Evolutionary conservation across 148 eudicot genomes (phyloP).

Genomic region (Nyssa sinensis): DNA sequence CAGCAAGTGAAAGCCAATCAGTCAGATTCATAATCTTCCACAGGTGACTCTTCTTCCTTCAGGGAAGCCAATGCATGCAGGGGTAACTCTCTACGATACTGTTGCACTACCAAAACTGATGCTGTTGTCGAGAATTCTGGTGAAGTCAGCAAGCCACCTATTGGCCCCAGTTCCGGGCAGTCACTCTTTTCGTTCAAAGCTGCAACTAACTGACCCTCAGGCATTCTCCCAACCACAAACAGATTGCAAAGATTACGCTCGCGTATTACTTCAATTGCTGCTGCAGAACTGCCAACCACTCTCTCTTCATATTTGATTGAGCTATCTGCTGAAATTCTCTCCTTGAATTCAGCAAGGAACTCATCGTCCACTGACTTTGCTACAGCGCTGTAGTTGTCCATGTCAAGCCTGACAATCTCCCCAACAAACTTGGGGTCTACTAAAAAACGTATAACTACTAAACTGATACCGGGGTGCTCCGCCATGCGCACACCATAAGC

Average conservation of each 20-base stretch:
- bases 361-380: constrained; percentile 37
- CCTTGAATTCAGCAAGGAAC: constrained; percentile 24
- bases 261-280: constrained; percentile 26
- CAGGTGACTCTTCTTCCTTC: constrained; percentile 18
- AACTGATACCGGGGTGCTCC: constrained; percentile 73
- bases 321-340: constrained; percentile 23
- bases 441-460: constrained; percentile 44
- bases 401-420: constrained; percentile 32
- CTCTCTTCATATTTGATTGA: constrained; percentile 56
- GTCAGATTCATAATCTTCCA: constrained; percentile 20
- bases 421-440: constrained; percentile 33
- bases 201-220: constrained; percentile 49
- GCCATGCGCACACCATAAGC: constrained; percentile 70
- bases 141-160: constrained; percentile 50
- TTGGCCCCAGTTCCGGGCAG: constrained; percentile 64
- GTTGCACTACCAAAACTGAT: constrained; percentile 71
- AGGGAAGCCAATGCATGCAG: constrained; percentile 26
- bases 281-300: constrained; percentile 32
- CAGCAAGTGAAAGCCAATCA: not conserved
- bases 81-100: constrained; percentile 33
- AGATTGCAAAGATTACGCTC: constrained; percentile 44
- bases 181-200: constrained; percentile 33
- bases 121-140: constrained; percentile 47
- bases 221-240: constrained; percentile 63
- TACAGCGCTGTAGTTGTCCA: constrained; percentile 13